Conservation (phyloP, 352 stramenopile species). For the Phytophthora palmivora region DNA sequence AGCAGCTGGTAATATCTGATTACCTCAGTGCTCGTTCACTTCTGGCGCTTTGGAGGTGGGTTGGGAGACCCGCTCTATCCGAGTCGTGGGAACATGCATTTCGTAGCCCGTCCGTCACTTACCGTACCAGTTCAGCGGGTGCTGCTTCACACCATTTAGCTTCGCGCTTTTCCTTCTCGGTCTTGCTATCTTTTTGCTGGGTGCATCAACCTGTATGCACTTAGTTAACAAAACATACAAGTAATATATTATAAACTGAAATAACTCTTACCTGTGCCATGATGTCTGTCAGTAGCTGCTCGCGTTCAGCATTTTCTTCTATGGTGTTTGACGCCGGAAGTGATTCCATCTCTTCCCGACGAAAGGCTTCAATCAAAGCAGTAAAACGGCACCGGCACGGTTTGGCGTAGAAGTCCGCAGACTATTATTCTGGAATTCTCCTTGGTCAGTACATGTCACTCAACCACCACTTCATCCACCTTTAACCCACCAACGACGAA, state of each 20-base stretch:
- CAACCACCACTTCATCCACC: too few relatives aligned
- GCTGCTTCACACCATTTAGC: neutral
- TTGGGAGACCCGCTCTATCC: neutral
- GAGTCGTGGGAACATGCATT: neutral
- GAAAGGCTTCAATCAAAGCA: conserved; percentile 7
- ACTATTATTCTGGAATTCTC: too few relatives aligned
- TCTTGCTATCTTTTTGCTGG: neutral
- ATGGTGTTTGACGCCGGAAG: conserved; percentile 2
- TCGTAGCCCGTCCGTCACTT: neutral
- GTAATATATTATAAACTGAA: too few relatives aligned
- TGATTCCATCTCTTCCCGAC: conserved; percentile 3
- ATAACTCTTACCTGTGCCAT: conserved; percentile 1
- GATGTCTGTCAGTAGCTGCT: conserved; percentile 2
- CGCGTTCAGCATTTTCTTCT: too few relatives aligned
- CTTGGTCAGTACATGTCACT: too few relatives aligned
- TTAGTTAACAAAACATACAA: neutral
- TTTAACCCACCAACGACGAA: too few relatives aligned
- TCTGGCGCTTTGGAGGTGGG: conserved; percentile 1
- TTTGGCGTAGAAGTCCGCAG: too few relatives aligned
- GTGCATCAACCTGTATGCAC: neutral
- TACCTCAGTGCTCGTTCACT: conserved; percentile 2
- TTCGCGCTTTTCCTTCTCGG: neutral
- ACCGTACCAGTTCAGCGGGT: neutral
- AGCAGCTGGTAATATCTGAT: neutral
- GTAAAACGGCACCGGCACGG: neutral